Conservation (phyloP, 2,329 filamentous ascomycete genomes). For the Podosphaera leucotricha region DNA sequence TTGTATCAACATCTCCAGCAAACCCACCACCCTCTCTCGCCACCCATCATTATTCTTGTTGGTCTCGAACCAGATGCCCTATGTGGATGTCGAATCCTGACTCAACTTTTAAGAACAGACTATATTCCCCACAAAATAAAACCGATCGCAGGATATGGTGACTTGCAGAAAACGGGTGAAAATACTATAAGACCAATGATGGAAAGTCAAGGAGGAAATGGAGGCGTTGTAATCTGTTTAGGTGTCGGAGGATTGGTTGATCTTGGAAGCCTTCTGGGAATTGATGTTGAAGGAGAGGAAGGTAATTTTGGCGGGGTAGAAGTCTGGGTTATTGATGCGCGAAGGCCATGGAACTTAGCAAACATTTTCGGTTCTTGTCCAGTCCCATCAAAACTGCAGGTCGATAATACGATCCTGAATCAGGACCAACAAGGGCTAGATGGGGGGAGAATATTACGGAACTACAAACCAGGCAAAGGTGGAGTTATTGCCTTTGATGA, state of each 20-base stretch:
- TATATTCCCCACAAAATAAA: constrained; percentile 97
- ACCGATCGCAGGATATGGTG: constrained; percentile 76
- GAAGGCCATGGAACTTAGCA: constrained; percentile 80
- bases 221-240: constrained; percentile 75
- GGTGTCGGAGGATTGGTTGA: constrained; percentile 86
- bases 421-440: constrained; percentile 41
- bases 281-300: constrained; percentile 43
- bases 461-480: constrained; percentile 56
- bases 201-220: constrained; percentile 57
- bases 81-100: constrained; percentile 85
- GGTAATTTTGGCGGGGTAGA: constrained; percentile 62
- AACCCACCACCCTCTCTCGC: constrained; percentile 70
- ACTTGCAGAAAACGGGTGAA: constrained; percentile 57
- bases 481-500: constrained; percentile 91
- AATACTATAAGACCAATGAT: constrained; percentile 72
- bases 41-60: constrained; percentile 75
- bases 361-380: constrained; percentile 69
- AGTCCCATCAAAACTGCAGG: constrained; percentile 24
- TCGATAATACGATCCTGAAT: constrained; percentile 17
- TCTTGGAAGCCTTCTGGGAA: constrained; percentile 52
- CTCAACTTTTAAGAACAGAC: constrained; percentile 81
- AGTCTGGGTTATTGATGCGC: constrained; percentile 80
- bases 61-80: constrained; percentile 88
- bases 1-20: constrained; percentile 76
- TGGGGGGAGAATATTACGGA: constrained; percentile 44